phyloP scores from a whole-genome alignment of 345 rosid genomes.

The Mercurialis annua region DNA sequence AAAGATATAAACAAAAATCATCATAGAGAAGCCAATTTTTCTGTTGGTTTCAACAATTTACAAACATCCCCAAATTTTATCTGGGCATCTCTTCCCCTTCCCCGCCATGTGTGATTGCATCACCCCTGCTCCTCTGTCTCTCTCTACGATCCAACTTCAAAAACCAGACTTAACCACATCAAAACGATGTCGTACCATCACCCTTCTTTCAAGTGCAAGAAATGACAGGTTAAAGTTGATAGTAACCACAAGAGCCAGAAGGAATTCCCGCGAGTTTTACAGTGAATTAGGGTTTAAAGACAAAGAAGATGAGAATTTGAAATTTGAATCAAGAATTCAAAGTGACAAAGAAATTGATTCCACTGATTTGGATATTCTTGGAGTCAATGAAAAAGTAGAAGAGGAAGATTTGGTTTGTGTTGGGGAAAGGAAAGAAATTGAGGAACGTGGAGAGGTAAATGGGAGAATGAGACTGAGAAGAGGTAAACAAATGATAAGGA shows the following conservation, averaged over 20 bases:
- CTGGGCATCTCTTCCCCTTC: background rate
- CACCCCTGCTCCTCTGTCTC: slow-evolving; percentile 21
- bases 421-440: slow-evolving; percentile 6
- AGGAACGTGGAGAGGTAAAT: background rate
- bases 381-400: slow-evolving; percentile 13
- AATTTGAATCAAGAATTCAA: slow-evolving; percentile 13
- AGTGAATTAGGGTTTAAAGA: slow-evolving; percentile 39
- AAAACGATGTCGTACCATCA: background rate
- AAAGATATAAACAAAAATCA: too few relatives aligned
- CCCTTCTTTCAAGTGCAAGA: background rate
- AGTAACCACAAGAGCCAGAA: slow-evolving; percentile 5
- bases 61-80: background rate
- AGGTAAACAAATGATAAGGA: slow-evolving; percentile 45
- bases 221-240: slow-evolving; percentile 13
- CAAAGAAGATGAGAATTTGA: slow-evolving; percentile 18
- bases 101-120: slow-evolving; percentile 40
- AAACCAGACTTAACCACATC: background rate
- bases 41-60: background rate
- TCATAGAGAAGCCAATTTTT: too few relatives aligned
- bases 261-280: slow-evolving; percentile 10
- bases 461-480: slow-evolving; percentile 25
- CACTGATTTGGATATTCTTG: slow-evolving; percentile 22
- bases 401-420: slow-evolving; percentile 29
- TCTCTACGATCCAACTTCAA: slow-evolving; percentile 20
- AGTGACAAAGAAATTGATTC: background rate